Percentiles rank a stretch among this genome's conserved stretches.
phyloP scores from a whole-genome alignment of 768 basidiomycete species.

The Pulveroboletus sp. region DNA sequence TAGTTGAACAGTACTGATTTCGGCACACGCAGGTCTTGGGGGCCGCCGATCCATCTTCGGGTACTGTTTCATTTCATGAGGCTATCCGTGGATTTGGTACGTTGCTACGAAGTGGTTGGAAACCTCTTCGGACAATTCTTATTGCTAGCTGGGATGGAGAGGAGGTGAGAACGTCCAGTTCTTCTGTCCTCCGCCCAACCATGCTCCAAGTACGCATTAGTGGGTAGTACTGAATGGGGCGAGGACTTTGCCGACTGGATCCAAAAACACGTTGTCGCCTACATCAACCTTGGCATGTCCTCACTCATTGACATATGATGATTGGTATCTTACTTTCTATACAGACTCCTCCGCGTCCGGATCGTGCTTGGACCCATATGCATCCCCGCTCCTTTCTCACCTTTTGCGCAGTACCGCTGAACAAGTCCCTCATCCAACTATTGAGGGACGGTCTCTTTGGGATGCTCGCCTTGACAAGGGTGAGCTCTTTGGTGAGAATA shows the following conservation, averaged over 20 bases:
- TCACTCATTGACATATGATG: slow-evolving; percentile 29
- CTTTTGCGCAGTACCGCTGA: slow-evolving; percentile 52
- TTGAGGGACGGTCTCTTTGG: slow-evolving; percentile 52
- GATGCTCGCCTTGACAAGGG: slow-evolving; percentile 56
- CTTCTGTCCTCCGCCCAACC: slow-evolving; percentile 1
- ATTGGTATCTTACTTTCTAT: slow-evolving; percentile 26
- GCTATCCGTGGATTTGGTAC: slow-evolving; percentile 52
- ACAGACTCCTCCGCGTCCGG: slow-evolving; percentile 54
- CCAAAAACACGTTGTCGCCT: slow-evolving; percentile 73
- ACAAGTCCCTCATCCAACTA: slow-evolving; percentile 56
- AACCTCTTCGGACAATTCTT: slow-evolving; percentile 64
- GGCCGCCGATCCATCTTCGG: slow-evolving; percentile 52
- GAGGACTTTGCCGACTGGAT: slow-evolving; percentile 90
- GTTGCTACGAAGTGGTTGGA: slow-evolving; percentile 54
- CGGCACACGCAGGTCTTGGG: slow-evolving; percentile 40
- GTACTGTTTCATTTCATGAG: slow-evolving; percentile 55
- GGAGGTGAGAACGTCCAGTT: slow-evolving; percentile 36
- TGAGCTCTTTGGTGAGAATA: slow-evolving; percentile 37
- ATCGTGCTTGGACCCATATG: slow-evolving; percentile 46
- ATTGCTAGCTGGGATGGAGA: slow-evolving; percentile 82
- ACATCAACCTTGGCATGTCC: slow-evolving; percentile 68
- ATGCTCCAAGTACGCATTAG: slow-evolving; percentile 52
- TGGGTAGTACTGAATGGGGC: slow-evolving; percentile 90
- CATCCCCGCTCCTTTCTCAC: slow-evolving; percentile 66
- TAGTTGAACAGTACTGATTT: neutral